Evolutionary conservation across 352 stramenopile genomes (phyloP).

Genomic region (Phytophthora sp.): DNA sequence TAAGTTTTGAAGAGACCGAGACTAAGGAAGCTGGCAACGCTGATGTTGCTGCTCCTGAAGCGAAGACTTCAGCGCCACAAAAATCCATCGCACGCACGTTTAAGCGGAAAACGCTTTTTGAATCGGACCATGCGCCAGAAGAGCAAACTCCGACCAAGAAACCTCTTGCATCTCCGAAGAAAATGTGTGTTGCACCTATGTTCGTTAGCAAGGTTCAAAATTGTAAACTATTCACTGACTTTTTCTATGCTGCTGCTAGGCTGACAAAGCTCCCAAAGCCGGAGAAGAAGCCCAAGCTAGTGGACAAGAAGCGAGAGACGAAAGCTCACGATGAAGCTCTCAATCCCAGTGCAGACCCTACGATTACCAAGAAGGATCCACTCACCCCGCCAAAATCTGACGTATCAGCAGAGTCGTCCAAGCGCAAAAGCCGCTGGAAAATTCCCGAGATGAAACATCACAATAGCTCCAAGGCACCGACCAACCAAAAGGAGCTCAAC

Average conservation of each 20-base stretch:
- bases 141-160: constrained; percentile 28
- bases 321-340: constrained; percentile 18
- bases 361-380: constrained; percentile 14
- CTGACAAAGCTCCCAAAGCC: constrained; percentile 37
- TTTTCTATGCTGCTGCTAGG: constrained; percentile 16
- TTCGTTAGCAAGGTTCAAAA: neutral
- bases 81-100: constrained; percentile 25
- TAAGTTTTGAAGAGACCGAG: constrained; percentile 14
- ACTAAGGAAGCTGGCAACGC: constrained; percentile 4
- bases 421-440: constrained; percentile 37
- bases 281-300: constrained; percentile 26
- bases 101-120: constrained; percentile 19
- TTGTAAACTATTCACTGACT: neutral
- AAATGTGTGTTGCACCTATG: constrained; percentile 12
- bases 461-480: constrained; percentile 20
- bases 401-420: constrained; percentile 21
- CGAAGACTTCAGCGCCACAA: constrained; percentile 18
- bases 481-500: constrained; percentile 29
- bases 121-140: constrained; percentile 17
- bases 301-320: constrained; percentile 24
- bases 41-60: constrained; percentile 6
- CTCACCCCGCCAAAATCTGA: constrained; percentile 23
- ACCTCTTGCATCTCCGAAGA: constrained; percentile 25
- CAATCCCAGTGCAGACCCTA: constrained; percentile 4
- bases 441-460: constrained; percentile 38